These are phyloP conservation scores for Cerioporus squamosus DNA, from an alignment of 1,284 basidiomycete genomes.

Conservation along the genomic window DNA sequence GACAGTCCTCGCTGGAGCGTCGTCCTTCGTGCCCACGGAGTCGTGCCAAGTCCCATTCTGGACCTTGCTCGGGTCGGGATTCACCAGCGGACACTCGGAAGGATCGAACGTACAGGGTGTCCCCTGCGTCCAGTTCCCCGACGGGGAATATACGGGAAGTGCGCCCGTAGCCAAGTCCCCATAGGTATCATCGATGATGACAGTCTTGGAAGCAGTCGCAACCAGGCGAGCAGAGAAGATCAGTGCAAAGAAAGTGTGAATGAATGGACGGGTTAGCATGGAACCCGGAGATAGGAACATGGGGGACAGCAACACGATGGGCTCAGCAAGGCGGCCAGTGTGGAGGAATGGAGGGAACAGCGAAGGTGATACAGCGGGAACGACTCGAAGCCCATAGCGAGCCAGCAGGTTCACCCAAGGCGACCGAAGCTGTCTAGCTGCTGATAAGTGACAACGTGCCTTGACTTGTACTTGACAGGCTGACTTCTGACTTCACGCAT, in stretches of 20 bases:
- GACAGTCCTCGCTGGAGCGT: slow-evolving; percentile 18
- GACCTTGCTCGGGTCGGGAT: slow-evolving; percentile 10
- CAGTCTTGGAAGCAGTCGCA: slow-evolving; percentile 1
- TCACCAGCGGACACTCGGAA: slow-evolving; percentile 4
- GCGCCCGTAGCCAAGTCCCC: slow-evolving; percentile 18
- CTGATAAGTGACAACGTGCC: not conserved
- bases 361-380: not conserved
- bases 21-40: slow-evolving; percentile 8
- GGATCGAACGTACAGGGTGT: slow-evolving; percentile 5
- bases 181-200: slow-evolving; percentile 23
- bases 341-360: not conserved
- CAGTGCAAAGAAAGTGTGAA: slow-evolving; percentile 1
- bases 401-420: not conserved
- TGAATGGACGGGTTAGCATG: not conserved
- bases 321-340: not conserved
- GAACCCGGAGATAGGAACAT: not conserved
- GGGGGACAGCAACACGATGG: not conserved
- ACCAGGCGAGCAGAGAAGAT: slow-evolving; percentile 2
- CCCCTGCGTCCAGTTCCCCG: slow-evolving; percentile 14
- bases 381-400: not conserved
- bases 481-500: not conserved
- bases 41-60: slow-evolving; percentile 20
- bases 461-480: slow-evolving; percentile 6
- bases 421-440: slow-evolving; percentile 1
- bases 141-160: slow-evolving; percentile 14